A percentile compares a stretch with the other conserved stretches of the same genome.
These are phyloP conservation scores for Populus hybrid DNA, from an alignment of 441 rosid species.

Conservation along the genomic window DNA sequence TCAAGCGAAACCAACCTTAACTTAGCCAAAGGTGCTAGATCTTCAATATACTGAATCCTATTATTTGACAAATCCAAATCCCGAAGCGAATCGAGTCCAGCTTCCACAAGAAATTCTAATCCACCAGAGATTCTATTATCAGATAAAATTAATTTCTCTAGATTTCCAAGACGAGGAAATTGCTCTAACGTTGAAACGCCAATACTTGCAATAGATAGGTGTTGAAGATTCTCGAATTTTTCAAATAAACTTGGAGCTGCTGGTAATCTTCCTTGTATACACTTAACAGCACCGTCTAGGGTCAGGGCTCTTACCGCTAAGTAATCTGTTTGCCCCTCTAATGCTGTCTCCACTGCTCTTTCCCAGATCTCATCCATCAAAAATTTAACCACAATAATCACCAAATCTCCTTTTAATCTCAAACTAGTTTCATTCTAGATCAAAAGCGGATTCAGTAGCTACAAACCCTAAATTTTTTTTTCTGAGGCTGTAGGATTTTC, in stretches of 20 bases:
- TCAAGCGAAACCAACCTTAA: slow-evolving; percentile 64
- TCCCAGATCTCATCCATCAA: slow-evolving; percentile 83
- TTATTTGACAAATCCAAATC: slow-evolving; percentile 70
- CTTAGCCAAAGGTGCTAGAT: slow-evolving; percentile 64
- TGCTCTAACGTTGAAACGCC: slow-evolving; percentile 66
- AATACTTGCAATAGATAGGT: slow-evolving; percentile 58
- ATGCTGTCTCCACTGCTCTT: slow-evolving; percentile 64
- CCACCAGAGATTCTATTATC: slow-evolving; percentile 71
- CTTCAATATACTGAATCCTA: slow-evolving; percentile 66
- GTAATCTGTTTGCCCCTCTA: slow-evolving; percentile 57
- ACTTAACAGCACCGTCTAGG: slow-evolving; percentile 71
- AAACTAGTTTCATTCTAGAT: slow-evolving; percentile 5
- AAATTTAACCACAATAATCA: neutral
- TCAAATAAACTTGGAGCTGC: slow-evolving; percentile 53
- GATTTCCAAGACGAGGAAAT: slow-evolving; percentile 51
- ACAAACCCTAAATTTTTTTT: neutral
- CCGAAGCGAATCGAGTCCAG: slow-evolving; percentile 57
- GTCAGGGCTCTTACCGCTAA: slow-evolving; percentile 42
- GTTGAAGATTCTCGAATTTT: slow-evolving; percentile 61
- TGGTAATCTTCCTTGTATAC: slow-evolving; percentile 57
- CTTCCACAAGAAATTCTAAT: slow-evolving; percentile 53
- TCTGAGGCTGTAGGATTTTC: neutral
- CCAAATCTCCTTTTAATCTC: neutral
- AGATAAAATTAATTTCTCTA: slow-evolving; percentile 56
- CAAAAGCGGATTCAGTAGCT: neutral